Base-by-base conservation (phyloP, 106 monocot species). In the Agapanthus africanus region DNA sequence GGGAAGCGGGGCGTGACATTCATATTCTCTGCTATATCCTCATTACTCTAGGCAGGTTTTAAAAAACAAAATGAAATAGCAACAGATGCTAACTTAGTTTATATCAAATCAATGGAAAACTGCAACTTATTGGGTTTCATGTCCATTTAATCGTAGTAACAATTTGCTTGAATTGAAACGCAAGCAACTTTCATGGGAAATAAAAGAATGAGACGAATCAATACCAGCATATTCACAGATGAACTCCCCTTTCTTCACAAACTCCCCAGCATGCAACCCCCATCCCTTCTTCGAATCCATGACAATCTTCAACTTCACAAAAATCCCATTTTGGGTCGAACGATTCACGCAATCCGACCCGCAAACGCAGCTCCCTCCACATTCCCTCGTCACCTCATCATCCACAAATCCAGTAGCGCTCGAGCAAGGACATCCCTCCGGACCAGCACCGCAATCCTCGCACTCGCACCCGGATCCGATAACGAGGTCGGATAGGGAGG, bases 141-240 rank as follows among this genome's bases (percentile, higher is more conserved):
- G n/a, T n/a, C n/a, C n/a, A n/a, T n/a, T n/a, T n/a, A n/a, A n/a
- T n/a, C n/a, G n/a, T n/a, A n/a, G n/a, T n/a, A n/a, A n/a, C n/a
- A n/a, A n/a, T n/a, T n/a, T n/a, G n/a, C n/a, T n/a, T n/a, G n/a
- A n/a, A n/a, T n/a, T n/a, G n/a, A n/a, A n/a, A n/a, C n/a, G n/a
- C n/a, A n/a, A n/a, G n/a, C n/a, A n/a, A n/a, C n/a, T n/a, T n/a
- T n/a, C n/a, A n/a, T n/a, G n/a, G n/a, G n/a, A n/a, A n/a, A n/a
- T n/a, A n/a, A n/a, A n/a, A n/a, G n/a, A n/a, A n/a, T n/a, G n/a
- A n/a, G 42, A 41, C n/a, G 21, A 46, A 49, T 19, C 28, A 39
- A 69, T 69, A 88, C 88, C 88, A 28, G 82, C 81, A 72, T 88
- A 88, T 56, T 89, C 88, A 40, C 85, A 89, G 33, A 89, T 66